These are phyloP conservation scores for Erythrophleum ivorense DNA, from an alignment of 331 rosid species.

Conservation along the genomic window DNA sequence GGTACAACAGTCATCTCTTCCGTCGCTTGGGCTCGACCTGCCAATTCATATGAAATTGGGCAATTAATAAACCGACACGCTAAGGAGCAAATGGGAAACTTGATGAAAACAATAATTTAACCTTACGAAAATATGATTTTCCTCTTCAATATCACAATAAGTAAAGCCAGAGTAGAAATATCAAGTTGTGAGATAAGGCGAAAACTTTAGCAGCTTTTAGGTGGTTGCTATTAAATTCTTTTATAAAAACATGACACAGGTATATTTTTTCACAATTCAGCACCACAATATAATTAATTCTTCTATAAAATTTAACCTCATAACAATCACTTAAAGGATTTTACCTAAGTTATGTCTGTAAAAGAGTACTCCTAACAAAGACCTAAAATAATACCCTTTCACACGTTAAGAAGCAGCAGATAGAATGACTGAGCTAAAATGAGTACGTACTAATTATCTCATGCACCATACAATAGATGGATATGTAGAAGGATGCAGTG, in stretches of 20 bases:
- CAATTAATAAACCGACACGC: not conserved
- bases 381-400: not conserved
- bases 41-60: slow-evolving; percentile 26
- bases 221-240: not conserved
- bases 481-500: not conserved
- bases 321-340: not conserved
- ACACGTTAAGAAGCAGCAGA: not conserved
- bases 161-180: not conserved
- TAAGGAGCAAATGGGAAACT: not conserved
- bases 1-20: slow-evolving; percentile 46
- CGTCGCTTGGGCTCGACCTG: slow-evolving; percentile 69
- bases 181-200: not conserved
- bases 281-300: not conserved
- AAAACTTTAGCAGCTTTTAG: not conserved
- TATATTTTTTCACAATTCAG: not conserved
- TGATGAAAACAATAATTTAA: not conserved
- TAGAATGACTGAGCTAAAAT: not conserved
- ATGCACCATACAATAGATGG: not conserved
- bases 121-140: slow-evolving; percentile 3
- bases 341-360: too few species aligned
- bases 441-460: not conserved
- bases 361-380: too few species aligned
- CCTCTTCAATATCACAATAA: not conserved
- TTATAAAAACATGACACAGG: not conserved
- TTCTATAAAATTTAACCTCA: not conserved